Evolutionary conservation across 805 yeast genomes (phyloP), one percentile per base, ranked within the genome.

Genomic region (Hyphopichia homilentoma): DNA sequence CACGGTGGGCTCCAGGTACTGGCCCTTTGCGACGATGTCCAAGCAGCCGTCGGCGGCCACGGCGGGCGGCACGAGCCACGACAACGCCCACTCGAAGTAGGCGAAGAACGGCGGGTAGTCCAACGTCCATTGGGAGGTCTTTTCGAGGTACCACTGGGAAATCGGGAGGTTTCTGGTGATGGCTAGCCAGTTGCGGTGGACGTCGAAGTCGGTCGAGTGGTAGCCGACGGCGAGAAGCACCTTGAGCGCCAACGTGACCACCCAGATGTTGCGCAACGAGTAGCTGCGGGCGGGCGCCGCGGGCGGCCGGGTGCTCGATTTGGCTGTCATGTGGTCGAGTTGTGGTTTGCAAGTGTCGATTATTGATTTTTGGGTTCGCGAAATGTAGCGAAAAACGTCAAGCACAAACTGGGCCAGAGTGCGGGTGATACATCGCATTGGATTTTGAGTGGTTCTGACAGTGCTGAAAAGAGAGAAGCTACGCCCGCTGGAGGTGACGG

Each of bases 61-160:
- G 0, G 51, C 18, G 2, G 45, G 30, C 0, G 96, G 95, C 1
- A 84, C 90, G 34, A 84, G 69, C 32, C 70, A 80, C 0, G 95
- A 70, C 29, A 93, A 54, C 3, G 70, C 14, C 84, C 88, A 87
- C 57, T 93, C 98, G 47, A 93, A 90, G 58, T 87, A 89, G 0
- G 98, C 98, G 59, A 93, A 93, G 48, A 88, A 85, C 0, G 99
- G 99, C 7, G 99, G 98, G 59, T 90, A 93, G 57, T 93, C 98
- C 25, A 93, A 63, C 0, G 97, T 93, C 97, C 97, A 93, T 52
- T 84, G 88, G 27, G 77, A 74, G 0, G 86, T 77, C 29, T 68
- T 57, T 43, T 93, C 96, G 25, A 69, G 54, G 53, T 93, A 93
- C 99, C 99, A 93, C 34, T 82, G 54, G 11, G 61, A 60, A 12